Percentiles rank a stretch among this genome's conserved stretches.
Evolutionary conservation across 257 asterid species (phyloP).

Genomic region (Plantago major): DNA sequence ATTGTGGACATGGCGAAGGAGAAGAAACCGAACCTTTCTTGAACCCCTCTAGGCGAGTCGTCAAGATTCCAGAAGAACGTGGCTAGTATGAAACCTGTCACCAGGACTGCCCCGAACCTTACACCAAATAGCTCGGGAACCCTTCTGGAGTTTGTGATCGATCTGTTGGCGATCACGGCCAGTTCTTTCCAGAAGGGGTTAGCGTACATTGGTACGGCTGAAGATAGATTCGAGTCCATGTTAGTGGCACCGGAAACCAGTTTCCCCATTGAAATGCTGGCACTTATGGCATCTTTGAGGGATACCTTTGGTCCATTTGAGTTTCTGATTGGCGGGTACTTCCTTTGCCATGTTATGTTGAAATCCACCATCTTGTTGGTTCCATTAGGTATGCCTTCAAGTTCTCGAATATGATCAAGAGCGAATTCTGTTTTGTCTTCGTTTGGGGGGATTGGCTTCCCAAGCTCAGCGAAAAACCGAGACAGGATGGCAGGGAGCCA

Average conservation of each 20-base stretch:
- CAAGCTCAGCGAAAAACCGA: slow-evolving; percentile 36
- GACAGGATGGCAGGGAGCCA: slow-evolving; percentile 37
- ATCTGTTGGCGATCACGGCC: slow-evolving; percentile 39
- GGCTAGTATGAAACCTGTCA: slow-evolving; percentile 43
- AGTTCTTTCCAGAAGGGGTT: slow-evolving; percentile 46
- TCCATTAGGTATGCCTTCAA: slow-evolving; percentile 27
- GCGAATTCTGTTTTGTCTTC: slow-evolving; percentile 53
- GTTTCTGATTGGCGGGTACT: not conserved
- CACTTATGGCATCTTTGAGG: slow-evolving; percentile 46
- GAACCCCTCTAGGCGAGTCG: slow-evolving; percentile 42
- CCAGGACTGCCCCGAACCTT: slow-evolving; percentile 38
- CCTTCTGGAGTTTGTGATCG: slow-evolving; percentile 35
- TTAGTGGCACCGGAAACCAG: slow-evolving; percentile 39
- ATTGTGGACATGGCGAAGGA: slow-evolving; percentile 54
- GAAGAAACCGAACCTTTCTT: slow-evolving; percentile 44
- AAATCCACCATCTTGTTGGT: slow-evolving; percentile 30
- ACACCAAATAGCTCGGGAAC: slow-evolving; percentile 38
- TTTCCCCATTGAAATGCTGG: slow-evolving; percentile 52
- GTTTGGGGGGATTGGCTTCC: slow-evolving; percentile 37
- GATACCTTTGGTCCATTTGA: slow-evolving; percentile 18
- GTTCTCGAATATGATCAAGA: slow-evolving; percentile 49
- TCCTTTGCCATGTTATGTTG: slow-evolving; percentile 39
- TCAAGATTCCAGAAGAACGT: slow-evolving; percentile 38
- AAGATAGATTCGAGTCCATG: not conserved
- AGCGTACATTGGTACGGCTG: slow-evolving; percentile 31